Evolutionary conservation across 2,329 filamentous ascomycete genomes (phyloP).

Genomic region (Plenodomus lindquistii): DNA sequence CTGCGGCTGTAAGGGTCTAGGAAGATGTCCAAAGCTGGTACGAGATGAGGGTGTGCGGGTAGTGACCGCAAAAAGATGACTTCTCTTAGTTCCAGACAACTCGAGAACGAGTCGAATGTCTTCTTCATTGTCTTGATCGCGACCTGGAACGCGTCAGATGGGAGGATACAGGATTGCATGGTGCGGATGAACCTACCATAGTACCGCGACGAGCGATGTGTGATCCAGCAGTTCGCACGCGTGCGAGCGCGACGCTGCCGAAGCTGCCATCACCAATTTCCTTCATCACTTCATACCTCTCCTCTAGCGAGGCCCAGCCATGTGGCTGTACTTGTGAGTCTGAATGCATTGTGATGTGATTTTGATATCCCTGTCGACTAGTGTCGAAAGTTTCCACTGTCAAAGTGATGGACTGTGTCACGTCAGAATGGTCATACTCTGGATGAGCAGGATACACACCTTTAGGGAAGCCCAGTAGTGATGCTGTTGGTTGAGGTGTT

Average conservation of each 20-base stretch:
- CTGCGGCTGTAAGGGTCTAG: conserved; percentile 95
- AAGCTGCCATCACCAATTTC: conserved; percentile 99
- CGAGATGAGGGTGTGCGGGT: conserved; percentile 84
- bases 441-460: conserved; percentile 15
- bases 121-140: conserved; percentile 99
- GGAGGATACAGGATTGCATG: conserved; percentile 7
- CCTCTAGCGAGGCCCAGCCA: conserved; percentile 74
- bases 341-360: conserved; percentile 68
- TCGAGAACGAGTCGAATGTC: conserved; percentile 88
- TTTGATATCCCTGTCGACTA: conserved; percentile 17
- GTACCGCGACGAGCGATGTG: conserved; percentile 87
- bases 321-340: conserved; percentile 71
- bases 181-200: conserved; percentile 69
- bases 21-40: conserved; percentile 98
- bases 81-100: conserved; percentile 91
- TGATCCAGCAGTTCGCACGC: conserved; percentile 87
- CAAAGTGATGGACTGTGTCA: conserved; percentile 16
- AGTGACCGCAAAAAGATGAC: conserved; percentile 94
- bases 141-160: conserved; percentile 62
- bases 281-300: conserved; percentile 95
- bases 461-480: conserved; percentile 19
- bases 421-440: conserved; percentile 14
- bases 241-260: conserved; percentile 88
- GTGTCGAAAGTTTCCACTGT: conserved; percentile 9
- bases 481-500: conserved; percentile 7